These are phyloP conservation scores for Tricholoma furcatifolium DNA, from an alignment of 768 basidiomycete species.

Conservation along the genomic window DNA sequence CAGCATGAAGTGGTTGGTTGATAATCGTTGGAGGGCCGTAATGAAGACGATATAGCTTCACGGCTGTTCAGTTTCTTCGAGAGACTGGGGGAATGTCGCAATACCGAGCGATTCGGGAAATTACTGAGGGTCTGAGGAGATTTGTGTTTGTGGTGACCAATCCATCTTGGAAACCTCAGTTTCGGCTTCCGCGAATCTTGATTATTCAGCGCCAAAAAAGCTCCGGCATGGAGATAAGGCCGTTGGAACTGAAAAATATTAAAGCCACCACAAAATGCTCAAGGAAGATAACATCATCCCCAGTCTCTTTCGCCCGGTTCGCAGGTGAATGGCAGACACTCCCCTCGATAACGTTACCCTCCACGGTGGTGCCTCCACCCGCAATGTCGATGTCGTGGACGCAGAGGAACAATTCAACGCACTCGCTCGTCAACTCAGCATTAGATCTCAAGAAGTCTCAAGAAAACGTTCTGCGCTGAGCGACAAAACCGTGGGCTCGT, in stretches of 20 bases:
- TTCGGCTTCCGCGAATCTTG: constrained; percentile 9
- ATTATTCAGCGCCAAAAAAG: constrained; percentile 15
- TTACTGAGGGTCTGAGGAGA: background rate
- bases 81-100: background rate
- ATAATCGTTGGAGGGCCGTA: too few relatives aligned
- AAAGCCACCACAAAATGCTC: constrained; percentile 4
- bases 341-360: constrained; percentile 30
- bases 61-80: background rate
- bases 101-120: constrained; percentile 12
- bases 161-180: background rate
- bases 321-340: constrained; percentile 26
- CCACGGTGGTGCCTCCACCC: constrained; percentile 20
- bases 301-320: background rate
- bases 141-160: constrained; percentile 7
- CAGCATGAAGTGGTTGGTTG: too few relatives aligned
- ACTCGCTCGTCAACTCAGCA: constrained; percentile 45
- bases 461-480: constrained; percentile 22
- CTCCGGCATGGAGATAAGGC: constrained; percentile 5
- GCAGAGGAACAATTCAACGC: constrained; percentile 56
- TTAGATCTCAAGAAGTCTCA: constrained; percentile 22
- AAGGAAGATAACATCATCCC: background rate
- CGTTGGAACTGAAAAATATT: constrained; percentile 1
- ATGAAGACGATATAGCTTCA: background rate
- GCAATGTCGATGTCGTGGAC: constrained; percentile 43
- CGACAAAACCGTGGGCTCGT: constrained; percentile 32